phyloP scores from a whole-genome alignment of 305 asterid species.

The Fraxinus greggii region DNA sequence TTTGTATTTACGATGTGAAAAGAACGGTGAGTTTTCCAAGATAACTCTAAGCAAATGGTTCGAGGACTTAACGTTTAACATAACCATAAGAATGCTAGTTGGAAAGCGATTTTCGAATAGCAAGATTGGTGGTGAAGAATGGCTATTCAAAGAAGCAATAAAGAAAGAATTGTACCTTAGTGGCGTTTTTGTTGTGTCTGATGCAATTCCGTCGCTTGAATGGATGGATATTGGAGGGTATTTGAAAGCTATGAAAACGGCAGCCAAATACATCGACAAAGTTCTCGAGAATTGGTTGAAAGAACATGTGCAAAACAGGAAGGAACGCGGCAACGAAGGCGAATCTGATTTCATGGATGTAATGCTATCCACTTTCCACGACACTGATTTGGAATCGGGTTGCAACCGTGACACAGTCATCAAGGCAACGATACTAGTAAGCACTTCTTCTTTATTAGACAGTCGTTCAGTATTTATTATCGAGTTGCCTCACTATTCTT shows the following conservation, averaged over 20 bases:
- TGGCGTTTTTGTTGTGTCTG: slow-evolving; percentile 40
- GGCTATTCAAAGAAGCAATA: slow-evolving; percentile 26
- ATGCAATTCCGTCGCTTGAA: slow-evolving; percentile 33
- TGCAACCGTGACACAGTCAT: slow-evolving; percentile 39
- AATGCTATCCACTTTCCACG: slow-evolving; percentile 35
- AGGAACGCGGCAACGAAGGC: not conserved
- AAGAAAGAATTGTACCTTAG: slow-evolving; percentile 25
- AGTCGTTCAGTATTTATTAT: not conserved
- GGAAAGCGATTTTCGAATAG: slow-evolving; percentile 31
- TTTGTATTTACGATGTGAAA: slow-evolving; percentile 9
- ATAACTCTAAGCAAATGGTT: slow-evolving; percentile 28
- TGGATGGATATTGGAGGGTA: slow-evolving; percentile 50
- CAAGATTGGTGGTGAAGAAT: not conserved
- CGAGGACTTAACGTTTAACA: slow-evolving; percentile 30
- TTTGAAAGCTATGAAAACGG: slow-evolving; percentile 32
- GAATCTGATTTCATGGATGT: slow-evolving; percentile 36
- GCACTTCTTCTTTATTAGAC: not conserved
- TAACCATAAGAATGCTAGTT: slow-evolving; percentile 29
- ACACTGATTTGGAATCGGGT: slow-evolving; percentile 27
- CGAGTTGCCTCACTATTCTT: not conserved
- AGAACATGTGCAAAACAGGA: slow-evolving; percentile 26
- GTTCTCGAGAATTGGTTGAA: slow-evolving; percentile 32
- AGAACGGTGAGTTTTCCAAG: not conserved
- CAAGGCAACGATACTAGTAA: slow-evolving; percentile 57
- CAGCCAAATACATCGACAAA: slow-evolving; percentile 26